Base-by-base conservation (phyloP, 2,329 filamentous ascomycete genomes). In the Ceratocystiopsis brevicomis region DNA sequence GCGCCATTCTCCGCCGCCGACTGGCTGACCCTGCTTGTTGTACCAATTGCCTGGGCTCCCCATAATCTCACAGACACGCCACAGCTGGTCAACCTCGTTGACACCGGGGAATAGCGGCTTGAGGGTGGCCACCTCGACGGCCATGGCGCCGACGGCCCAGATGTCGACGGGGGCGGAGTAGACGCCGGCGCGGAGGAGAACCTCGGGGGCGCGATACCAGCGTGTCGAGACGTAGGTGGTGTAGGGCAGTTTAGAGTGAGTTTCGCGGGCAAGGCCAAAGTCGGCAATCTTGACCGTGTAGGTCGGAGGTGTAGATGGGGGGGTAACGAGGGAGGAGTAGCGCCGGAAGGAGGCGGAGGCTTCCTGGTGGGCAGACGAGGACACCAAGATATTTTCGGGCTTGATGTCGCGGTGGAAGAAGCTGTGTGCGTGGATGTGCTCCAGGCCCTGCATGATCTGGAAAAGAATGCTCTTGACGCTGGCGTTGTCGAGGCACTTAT, bases 361-460 rank as follows among this genome's bases (percentile, higher is more conserved):
- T 54, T 98, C 90, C 50, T 80, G 79, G 51, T 76, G 84, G 36
- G 82, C 75, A 2, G 88, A 92, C 25, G 87, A 92, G 0, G 90
- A 93, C 10, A 98, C 88, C 21, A 98, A 73, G 47, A 98, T 98
- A 61, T 98, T 98, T 61, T 98, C 90, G 34, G 90, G 90, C 61
- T 98, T 98, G 64, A 98, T 96, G 57, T 98, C 90, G 55, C 90
- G 85, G 61, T 98, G 90, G 64, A 98, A 98, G 65, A 98, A 98
- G 59, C 83, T 76, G 63, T 96, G 85, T 35, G 87, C 81, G 63
- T 98, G 90, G 47, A 98, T 96, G 59, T 98, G 90, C 59, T 98
- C 87, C 25, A 98, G 71, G 44, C 90, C 90, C 43, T 85, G 82
- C 65, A 98, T 78, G 54, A 98, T 98, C 65, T 98, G 90, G 62